Evolutionary conservation across 2,329 filamentous ascomycete genomes (phyloP), one percentile per base, ranked within the genome.

Genomic region (Pseudogymnoascus sp.): DNA sequence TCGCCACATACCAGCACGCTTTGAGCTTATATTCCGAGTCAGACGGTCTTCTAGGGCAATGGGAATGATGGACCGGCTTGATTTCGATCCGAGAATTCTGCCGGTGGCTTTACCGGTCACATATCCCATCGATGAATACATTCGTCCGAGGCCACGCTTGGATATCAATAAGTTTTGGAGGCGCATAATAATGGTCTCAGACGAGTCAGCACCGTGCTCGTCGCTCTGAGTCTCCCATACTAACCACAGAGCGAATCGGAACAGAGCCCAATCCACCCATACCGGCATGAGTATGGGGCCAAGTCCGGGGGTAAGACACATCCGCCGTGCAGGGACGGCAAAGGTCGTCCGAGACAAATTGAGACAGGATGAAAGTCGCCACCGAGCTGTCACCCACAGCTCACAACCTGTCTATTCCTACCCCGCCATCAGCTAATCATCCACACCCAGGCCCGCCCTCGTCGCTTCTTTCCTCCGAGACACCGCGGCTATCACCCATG

Each of bases 231-330:
- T 45, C 22, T 25, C 22, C 9, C 23, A 28, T 49, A 49, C 12
- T 8, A 11, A 7, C 6, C 30, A 16, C 45, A 16, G 25, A 16
- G n/a, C 45, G 45, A 52, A 52, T 52, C 45, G 45, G 45, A 30
- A 52, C n/a, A 8, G 8, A 19, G n/a, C 3, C 19, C 5, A 16
- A 30, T 16, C 23, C 14, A n/a, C 45, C 45, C 45, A 14, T 8
- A 39, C 9, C 39, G 19, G 9, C 19, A 23, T 42, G 39, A 42
- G n/a, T 30, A 52, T 52, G 45, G n/a, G 8, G 4, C 45, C 45
- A 52, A 52, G 25, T 52, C 45, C 45, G 45, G 45, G 45, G 45
- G 25, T 52, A 52, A 52, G 45, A 52, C 45, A 52, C 25, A 52
- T 52, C 45, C 45, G 45, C 45, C 23, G 45, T 52, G 45, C 45